A percentile compares a stretch with the other conserved stretches of the same genome.
phyloP scores from a whole-genome alignment of 2,329 filamentous ascomycete species.

The Helminthosporium solani region DNA sequence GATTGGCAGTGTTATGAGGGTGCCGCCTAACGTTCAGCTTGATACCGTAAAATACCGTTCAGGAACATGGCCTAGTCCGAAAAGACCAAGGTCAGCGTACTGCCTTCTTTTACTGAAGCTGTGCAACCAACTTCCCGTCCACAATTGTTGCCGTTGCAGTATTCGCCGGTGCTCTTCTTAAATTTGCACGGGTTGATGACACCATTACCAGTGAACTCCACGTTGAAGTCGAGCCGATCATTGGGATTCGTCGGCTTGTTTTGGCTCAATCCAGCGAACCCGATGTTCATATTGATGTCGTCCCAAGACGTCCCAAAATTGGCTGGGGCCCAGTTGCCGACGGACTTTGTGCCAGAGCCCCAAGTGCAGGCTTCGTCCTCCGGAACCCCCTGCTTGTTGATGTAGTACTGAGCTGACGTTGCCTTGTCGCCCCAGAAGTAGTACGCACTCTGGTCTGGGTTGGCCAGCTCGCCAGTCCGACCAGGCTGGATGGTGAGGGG shows the following conservation, averaged over 20 bases:
- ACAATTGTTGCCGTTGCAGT: conserved; percentile 53
- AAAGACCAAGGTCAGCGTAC: conserved; percentile 31
- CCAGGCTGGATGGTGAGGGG: conserved; percentile 67
- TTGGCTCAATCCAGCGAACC: conserved; percentile 79
- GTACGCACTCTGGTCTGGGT: conserved; percentile 70
- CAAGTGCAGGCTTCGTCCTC: conserved; percentile 74
- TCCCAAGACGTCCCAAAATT: conserved; percentile 79
- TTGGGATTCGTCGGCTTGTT: conserved; percentile 71
- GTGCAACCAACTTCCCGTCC: conserved; percentile 67
- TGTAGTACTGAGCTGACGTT: conserved; percentile 94
- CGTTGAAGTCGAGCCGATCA: conserved; percentile 72
- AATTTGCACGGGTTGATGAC: conserved; percentile 56
- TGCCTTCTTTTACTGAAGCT: conserved; percentile 23
- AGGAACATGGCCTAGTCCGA: conserved; percentile 17
- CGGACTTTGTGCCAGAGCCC: conserved; percentile 59
- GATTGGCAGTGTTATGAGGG: not conserved
- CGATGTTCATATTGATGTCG: conserved; percentile 49
- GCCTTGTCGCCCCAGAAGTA: conserved; percentile 72
- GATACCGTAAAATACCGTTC: not conserved
- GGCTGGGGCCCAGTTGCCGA: conserved; percentile 83
- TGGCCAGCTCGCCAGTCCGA: conserved; percentile 64
- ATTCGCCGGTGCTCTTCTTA: conserved; percentile 65
- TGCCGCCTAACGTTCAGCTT: not conserved
- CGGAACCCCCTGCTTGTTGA: conserved; percentile 76
- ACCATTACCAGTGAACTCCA: conserved; percentile 71